Conservation (phyloP, 192 early-diverging fungal genomes). For the Backusella tarrabulga region DNA sequence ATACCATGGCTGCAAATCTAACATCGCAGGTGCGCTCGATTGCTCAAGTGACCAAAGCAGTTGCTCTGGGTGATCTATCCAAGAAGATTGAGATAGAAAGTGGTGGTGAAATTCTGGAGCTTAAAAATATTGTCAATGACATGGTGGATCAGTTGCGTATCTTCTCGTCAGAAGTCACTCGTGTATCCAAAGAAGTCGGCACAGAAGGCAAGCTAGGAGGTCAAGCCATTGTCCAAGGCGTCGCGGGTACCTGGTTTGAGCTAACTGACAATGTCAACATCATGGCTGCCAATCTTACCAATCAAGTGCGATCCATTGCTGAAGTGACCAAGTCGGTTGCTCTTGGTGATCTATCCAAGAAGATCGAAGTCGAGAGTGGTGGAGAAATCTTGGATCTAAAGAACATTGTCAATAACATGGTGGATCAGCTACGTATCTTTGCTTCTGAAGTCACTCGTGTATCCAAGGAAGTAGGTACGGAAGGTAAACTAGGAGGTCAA, state of each 20-base stretch:
- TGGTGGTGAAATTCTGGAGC: constrained; percentile 1
- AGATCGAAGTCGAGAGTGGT: constrained; percentile 26
- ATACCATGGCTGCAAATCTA: constrained; percentile 32
- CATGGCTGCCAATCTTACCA: constrained; percentile 59
- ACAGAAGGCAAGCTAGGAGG: constrained; percentile 60
- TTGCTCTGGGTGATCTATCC: constrained; percentile 62
- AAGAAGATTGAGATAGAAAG: constrained; percentile 48
- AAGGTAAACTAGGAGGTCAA: constrained; percentile 56
- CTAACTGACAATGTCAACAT: constrained; percentile 16
- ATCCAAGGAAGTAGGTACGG: constrained; percentile 57
- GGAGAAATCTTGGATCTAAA: constrained; percentile 34
- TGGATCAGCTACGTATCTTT: constrained; percentile 54
- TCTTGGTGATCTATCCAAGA: constrained; percentile 59
- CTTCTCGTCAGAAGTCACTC: constrained; percentile 56
- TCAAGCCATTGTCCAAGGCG: constrained; percentile 53
- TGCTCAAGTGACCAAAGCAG: constrained; percentile 60
- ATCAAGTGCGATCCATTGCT: constrained; percentile 61
- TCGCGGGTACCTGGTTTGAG: constrained; percentile 42
- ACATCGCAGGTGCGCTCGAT: constrained; percentile 57
- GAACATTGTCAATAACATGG: constrained; percentile 41
- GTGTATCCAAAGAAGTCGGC: constrained; percentile 65
- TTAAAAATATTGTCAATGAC: constrained; percentile 61
- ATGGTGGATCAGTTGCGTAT: constrained; percentile 54
- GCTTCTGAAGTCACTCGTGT: constrained; percentile 59
- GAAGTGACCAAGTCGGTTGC: constrained; percentile 63